Percentiles rank a stretch among this genome's conserved stretches.
These are phyloP conservation scores for Suhomyces panamericanus DNA, from an alignment of 1,139 yeast species.

Conservation along the genomic window DNA sequence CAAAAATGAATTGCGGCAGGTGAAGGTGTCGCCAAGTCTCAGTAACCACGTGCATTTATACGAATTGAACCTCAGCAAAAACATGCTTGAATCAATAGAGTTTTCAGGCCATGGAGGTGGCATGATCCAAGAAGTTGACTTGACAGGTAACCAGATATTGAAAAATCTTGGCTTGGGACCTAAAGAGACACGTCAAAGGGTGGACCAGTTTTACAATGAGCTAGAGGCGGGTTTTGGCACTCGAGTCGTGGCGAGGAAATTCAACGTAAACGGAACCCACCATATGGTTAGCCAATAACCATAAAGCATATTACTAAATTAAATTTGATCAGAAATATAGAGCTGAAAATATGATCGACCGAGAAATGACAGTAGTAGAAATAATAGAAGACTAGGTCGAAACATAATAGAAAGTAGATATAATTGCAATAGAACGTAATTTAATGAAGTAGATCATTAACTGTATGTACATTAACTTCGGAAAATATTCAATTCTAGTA, in stretches of 20 bases:
- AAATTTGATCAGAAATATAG: no score
- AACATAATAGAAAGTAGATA: no score
- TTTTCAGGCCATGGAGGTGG: slow-evolving; percentile 10
- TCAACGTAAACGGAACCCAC: slow-evolving; percentile 31
- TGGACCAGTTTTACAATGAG: slow-evolving; percentile 24
- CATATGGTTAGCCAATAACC: background rate
- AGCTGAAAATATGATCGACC: no score
- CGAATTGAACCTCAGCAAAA: slow-evolving; percentile 11
- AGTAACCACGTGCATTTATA: slow-evolving; percentile 3
- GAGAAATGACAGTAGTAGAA: no score
- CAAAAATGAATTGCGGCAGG: slow-evolving; percentile 4
- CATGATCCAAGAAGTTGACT: slow-evolving; percentile 20
- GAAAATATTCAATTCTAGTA: no score
- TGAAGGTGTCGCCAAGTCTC: slow-evolving; percentile 4
- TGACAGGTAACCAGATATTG: slow-evolving; percentile 23
- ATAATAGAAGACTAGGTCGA: no score
- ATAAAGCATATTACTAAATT: no score
- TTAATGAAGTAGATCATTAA: no score
- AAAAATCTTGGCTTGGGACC: slow-evolving; percentile 8
- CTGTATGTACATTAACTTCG: no score
- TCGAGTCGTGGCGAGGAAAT: slow-evolving; percentile 22
- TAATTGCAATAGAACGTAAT: no score
- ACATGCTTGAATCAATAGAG: slow-evolving; percentile 12
- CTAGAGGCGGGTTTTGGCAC: slow-evolving; percentile 27
- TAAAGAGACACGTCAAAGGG: slow-evolving; percentile 10